A percentile compares a stretch with the other conserved stretches of the same genome.
Conservation (phyloP, 129 eudicot genomes). For the Scalesia atractyloides region DNA sequence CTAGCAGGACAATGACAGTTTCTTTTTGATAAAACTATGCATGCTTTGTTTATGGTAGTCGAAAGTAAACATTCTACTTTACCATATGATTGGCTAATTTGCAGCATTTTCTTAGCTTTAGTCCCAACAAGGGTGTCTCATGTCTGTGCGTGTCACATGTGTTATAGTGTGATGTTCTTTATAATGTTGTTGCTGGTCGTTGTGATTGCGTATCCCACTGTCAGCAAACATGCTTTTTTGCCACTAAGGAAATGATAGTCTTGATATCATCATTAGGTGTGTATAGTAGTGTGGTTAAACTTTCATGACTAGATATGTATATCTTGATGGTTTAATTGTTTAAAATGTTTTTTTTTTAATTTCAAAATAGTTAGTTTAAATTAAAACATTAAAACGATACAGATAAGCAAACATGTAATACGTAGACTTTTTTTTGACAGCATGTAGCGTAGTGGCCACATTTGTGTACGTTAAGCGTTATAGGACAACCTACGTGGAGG, state of each 20-base stretch:
- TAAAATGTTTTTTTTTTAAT: neutral
- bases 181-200: neutral
- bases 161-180: conserved; percentile 2
- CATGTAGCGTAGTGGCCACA: too few relatives aligned
- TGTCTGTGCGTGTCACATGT: conserved; percentile 2
- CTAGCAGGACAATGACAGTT: conserved; percentile 1
- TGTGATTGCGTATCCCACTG: neutral
- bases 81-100: conserved; percentile 7
- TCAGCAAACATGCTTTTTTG: conserved; percentile 2
- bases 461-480: too few relatives aligned
- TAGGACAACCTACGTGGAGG: too few relatives aligned
- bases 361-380: neutral
- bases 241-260: neutral
- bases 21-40: neutral
- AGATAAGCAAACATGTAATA: neutral
- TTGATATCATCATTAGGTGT: neutral
- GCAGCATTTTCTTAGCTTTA: conserved; percentile 3
- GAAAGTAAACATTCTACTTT: conserved; percentile 9
- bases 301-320: neutral
- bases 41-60: conserved; percentile 1
- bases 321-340: neutral
- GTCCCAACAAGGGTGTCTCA: neutral
- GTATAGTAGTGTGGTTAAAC: neutral
- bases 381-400: neutral
- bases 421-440: too few relatives aligned